Percentiles rank a stretch among this genome's conserved stretches.
These are phyloP conservation scores for Glycine soja DNA, from an alignment of 306 rosid species.

Conservation along the genomic window DNA sequence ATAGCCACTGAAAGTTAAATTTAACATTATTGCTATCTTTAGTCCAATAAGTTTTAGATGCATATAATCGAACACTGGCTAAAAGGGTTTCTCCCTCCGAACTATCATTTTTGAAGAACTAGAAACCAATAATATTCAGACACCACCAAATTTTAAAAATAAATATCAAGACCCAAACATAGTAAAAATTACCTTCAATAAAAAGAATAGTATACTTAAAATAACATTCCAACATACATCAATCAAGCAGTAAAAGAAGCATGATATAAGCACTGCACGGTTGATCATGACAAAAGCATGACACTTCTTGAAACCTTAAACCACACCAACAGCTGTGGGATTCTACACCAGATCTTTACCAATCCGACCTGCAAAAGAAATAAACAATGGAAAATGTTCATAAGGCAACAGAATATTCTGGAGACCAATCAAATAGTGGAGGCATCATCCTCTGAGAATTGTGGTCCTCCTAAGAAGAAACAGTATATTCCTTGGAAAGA, in stretches of 20 bases:
- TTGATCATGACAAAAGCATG: slow-evolving; percentile 73
- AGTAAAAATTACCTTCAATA: slow-evolving; percentile 46
- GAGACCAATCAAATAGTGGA: slow-evolving; percentile 67
- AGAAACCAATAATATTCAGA: slow-evolving; percentile 23
- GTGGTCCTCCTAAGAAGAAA: slow-evolving; percentile 52
- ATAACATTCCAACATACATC: slow-evolving; percentile 85
- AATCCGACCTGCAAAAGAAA: slow-evolving; percentile 81
- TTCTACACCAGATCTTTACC: slow-evolving; percentile 57
- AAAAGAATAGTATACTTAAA: slow-evolving; percentile 48
- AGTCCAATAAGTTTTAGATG: slow-evolving; percentile 38
- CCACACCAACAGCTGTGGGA: slow-evolving; percentile 67
- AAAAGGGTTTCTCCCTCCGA: slow-evolving; percentile 39
- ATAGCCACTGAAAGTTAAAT: slow-evolving; percentile 28
- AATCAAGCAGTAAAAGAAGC: slow-evolving; percentile 83
- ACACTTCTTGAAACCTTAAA: slow-evolving; percentile 77
- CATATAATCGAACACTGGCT: slow-evolving; percentile 14
- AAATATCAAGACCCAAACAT: slow-evolving; percentile 37
- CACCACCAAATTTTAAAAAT: slow-evolving; percentile 38
- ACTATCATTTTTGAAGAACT: slow-evolving; percentile 23
- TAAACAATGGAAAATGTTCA: slow-evolving; percentile 65
- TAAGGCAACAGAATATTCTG: slow-evolving; percentile 60
- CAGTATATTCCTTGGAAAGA: slow-evolving; percentile 39
- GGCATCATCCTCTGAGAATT: slow-evolving; percentile 68
- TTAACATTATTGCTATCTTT: slow-evolving; percentile 22
- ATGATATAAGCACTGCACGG: slow-evolving; percentile 71